Conservation (phyloP, 495 filamentous ascomycete species). For the Lasiosphaeria ovina region DNA sequence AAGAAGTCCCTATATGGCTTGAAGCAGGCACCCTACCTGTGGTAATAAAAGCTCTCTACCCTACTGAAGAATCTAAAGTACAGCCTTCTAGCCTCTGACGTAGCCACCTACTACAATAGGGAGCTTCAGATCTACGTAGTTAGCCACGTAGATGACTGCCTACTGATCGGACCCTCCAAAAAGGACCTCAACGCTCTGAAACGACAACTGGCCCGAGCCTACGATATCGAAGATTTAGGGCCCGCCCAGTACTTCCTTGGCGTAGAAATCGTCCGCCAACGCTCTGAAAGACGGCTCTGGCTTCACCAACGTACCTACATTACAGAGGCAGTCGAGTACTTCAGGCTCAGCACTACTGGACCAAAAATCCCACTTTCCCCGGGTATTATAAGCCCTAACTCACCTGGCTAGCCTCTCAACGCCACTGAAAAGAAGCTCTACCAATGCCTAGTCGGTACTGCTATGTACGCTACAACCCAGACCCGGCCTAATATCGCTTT, state of each 20-base stretch:
- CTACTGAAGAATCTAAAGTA: background rate
- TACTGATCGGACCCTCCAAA: too few relatives aligned
- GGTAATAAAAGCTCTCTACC: background rate
- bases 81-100: background rate
- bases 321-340: too few relatives aligned
- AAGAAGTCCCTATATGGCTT: background rate
- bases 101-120: background rate
- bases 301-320: too few relatives aligned
- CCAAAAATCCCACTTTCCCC: background rate
- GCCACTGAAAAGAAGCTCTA: background rate
- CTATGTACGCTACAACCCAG: background rate
- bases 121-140: too few relatives aligned
- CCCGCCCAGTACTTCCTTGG: too few relatives aligned
- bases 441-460: background rate
- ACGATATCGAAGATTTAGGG: too few relatives aligned
- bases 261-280: too few relatives aligned
- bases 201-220: too few relatives aligned
- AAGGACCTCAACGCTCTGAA: too few relatives aligned
- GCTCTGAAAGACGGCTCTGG: too few relatives aligned
- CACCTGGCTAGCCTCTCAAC: background rate
- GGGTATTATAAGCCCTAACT: background rate
- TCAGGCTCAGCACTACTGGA: too few relatives aligned
- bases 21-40: background rate
- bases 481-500: background rate
- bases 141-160: too few relatives aligned